Evolutionary conservation across 106 monocot species (phyloP).

Genomic region (Allium sativum): DNA sequence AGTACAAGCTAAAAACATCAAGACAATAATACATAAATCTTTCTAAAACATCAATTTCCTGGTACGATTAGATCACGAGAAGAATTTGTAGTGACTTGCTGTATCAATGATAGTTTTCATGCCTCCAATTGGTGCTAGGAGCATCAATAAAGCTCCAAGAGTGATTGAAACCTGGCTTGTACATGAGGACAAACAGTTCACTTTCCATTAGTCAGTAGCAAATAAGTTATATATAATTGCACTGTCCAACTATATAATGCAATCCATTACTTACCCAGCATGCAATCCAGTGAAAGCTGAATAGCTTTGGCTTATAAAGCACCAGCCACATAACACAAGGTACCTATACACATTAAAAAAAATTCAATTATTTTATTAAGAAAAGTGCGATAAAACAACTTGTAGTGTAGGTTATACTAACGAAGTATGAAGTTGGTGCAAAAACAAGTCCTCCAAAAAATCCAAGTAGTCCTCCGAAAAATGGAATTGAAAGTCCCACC

Average conservation of each 20-base stretch:
- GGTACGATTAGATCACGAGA: background rate
- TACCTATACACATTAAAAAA: background rate
- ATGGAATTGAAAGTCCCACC: constrained; percentile 5
- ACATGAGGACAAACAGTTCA: background rate
- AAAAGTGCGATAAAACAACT: background rate
- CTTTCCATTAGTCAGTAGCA: background rate
- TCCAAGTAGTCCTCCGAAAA: constrained; percentile 11
- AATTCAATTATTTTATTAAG: background rate
- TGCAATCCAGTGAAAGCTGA: constrained; percentile 8
- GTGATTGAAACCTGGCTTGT: constrained; percentile 31
- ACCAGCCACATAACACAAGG: constrained; percentile 14
- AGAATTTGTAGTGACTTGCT: constrained; percentile 33
- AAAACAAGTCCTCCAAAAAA: constrained; percentile 13
- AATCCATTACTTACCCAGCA: constrained; percentile 8
- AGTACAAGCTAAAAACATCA: no score
- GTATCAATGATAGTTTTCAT: constrained; percentile 31
- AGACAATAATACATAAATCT: no score
- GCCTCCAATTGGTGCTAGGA: constrained; percentile 43
- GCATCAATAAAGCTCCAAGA: constrained; percentile 38
- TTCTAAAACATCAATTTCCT: no score
- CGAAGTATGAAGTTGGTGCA: constrained; percentile 13
- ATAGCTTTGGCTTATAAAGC: constrained; percentile 5
- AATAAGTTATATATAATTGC: background rate
- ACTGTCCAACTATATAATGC: background rate
- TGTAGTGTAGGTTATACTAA: background rate